A percentile compares a stretch with the other conserved stretches of the same genome.
Conservation (phyloP, 1,284 basidiomycete species). For the Agaricales sp. region DNA sequence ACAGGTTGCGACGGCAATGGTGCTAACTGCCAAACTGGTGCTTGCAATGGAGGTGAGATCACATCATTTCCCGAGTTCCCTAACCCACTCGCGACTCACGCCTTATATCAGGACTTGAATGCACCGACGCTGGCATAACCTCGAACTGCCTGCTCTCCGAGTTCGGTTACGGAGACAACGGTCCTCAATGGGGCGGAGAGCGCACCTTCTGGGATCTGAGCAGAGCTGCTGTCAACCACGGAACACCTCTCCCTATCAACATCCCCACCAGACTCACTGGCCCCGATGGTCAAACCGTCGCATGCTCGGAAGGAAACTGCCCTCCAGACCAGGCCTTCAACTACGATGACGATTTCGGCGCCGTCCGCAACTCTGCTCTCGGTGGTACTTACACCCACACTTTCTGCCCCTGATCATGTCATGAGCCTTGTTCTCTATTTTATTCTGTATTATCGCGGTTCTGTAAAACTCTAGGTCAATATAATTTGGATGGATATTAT, state of each 20-base stretch:
- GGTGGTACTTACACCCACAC: conserved; percentile 6
- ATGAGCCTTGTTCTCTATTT: too few relatives aligned
- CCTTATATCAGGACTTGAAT: conserved; percentile 8
- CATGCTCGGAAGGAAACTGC: conserved; percentile 7
- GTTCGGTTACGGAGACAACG: conserved; percentile 12
- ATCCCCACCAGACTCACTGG: conserved; percentile 8
- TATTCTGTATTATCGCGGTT: too few relatives aligned
- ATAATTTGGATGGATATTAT: too few relatives aligned
- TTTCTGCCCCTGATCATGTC: conserved; percentile 4
- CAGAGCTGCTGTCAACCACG: conserved; percentile 5
- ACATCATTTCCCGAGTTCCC: neutral
- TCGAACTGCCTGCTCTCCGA: conserved; percentile 10
- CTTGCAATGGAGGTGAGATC: conserved; percentile 7
- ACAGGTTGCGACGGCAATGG: conserved; percentile 12
- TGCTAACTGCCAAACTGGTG: conserved; percentile 11
- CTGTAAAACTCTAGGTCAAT: too few relatives aligned
- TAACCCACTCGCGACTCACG: neutral
- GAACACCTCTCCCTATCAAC: too few relatives aligned
- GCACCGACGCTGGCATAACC: conserved; percentile 13
- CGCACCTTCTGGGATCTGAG: conserved; percentile 12
- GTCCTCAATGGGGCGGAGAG: conserved; percentile 11
- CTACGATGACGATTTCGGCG: conserved; percentile 14
- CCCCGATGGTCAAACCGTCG: conserved; percentile 10
- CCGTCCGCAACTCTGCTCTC: conserved; percentile 14
- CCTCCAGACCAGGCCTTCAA: conserved; percentile 10